Evolutionary conservation across 805 yeast species (phyloP).

Genomic region (Schizosaccharomyces pombe): ASM294v3 CU329670.1:4583501-4584000

Average conservation of each 20-base stretch:
- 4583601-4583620: slow-evolving; percentile 21
- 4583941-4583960: neutral
- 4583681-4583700: slow-evolving; percentile 74
- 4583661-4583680: slow-evolving; percentile 49
- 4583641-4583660: slow-evolving; percentile 68
- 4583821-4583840: slow-evolving; percentile 73
- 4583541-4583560: slow-evolving; percentile 68
- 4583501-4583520: slow-evolving; percentile 79
- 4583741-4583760: slow-evolving; percentile 78
- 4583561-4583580: neutral
- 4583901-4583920: neutral
- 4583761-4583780: slow-evolving; percentile 98
- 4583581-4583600: too few relatives aligned
- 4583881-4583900: slow-evolving; percentile 59
- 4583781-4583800: slow-evolving; percentile 44
- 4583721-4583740: neutral
- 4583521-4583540: slow-evolving; percentile 76
- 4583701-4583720: neutral
- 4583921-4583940: neutral
- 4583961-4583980: neutral
- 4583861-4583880: slow-evolving; percentile 28
- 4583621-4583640: slow-evolving; percentile 79
- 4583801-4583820: slow-evolving; percentile 65
- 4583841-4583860: slow-evolving; percentile 47
- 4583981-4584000: neutral